These are phyloP conservation scores for Podospora comata DNA, from an alignment of 495 filamentous ascomycete genomes.

Conservation along the genomic window DNA sequence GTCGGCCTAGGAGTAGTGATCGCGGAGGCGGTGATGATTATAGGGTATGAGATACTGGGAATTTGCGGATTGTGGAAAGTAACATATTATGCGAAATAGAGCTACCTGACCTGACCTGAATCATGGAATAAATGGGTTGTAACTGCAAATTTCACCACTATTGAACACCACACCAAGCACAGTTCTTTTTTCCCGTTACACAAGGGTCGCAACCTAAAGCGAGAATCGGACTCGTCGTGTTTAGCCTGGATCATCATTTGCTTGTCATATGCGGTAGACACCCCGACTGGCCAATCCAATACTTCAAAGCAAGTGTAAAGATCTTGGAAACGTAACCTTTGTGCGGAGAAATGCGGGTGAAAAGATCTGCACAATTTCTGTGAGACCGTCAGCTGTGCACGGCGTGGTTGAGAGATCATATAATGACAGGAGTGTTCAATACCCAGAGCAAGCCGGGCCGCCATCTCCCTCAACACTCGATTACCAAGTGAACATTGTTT, in stretches of 20 bases:
- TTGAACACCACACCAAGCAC: neutral
- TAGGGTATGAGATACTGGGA: neutral
- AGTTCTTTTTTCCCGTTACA: neutral
- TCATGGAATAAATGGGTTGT: no score
- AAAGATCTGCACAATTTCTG: neutral
- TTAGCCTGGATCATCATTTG: neutral
- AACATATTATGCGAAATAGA: no score
- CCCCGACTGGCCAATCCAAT: neutral
- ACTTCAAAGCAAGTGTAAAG: neutral
- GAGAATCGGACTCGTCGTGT: neutral
- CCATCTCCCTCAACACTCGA: no score
- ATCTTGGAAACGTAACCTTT: neutral
- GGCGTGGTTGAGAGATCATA: neutral
- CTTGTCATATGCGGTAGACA: neutral
- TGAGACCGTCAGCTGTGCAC: neutral
- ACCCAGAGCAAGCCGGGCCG: no score
- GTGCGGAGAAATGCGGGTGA: neutral
- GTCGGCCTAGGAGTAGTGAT: neutral
- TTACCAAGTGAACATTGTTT: neutral
- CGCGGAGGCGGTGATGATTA: neutral
- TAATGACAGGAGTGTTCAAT: no score
- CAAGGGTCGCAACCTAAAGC: neutral
- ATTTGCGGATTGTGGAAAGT: no score
- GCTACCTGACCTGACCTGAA: no score
- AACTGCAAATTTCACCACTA: no score